Conservation (phyloP, 2,329 filamentous ascomycete genomes). For the Fusarium odoratissimum region DNA sequence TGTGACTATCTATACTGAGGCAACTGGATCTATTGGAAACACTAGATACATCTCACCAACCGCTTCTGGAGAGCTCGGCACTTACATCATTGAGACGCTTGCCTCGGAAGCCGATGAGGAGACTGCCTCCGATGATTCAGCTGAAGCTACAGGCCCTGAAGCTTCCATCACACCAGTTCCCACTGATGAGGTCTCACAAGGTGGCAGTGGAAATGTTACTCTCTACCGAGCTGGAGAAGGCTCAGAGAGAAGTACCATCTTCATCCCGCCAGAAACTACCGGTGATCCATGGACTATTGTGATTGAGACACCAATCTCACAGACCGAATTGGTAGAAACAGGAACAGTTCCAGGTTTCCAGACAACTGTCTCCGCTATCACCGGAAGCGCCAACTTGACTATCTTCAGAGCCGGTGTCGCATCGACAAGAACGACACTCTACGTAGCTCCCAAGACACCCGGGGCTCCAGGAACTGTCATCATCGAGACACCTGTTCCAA, state of each 20-base stretch:
- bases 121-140: not conserved
- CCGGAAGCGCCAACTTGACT: slow-evolving; percentile 1
- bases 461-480: slow-evolving; percentile 13
- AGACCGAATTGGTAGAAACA: slow-evolving; percentile 1
- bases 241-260: not conserved
- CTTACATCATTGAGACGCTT: not conserved
- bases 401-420: slow-evolving; percentile 5
- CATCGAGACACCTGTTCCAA: slow-evolving; percentile 3
- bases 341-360: slow-evolving; percentile 4
- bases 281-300: slow-evolving; percentile 6
- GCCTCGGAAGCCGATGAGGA: not conserved
- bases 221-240: slow-evolving; percentile 5
- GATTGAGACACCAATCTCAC: slow-evolving; percentile 4
- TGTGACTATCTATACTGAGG: not conserved
- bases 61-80: not conserved
- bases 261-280: slow-evolving; percentile 6
- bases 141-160: not conserved
- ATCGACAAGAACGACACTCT: not conserved
- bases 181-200: not conserved
- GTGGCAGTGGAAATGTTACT: not conserved
- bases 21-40: not conserved
- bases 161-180: not conserved
- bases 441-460: not conserved
- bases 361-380: not conserved
- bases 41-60: not conserved